A percentile compares a stretch with the other conserved stretches of the same genome.
Conservation (phyloP, 2,329 filamentous ascomycete genomes). For the Metarhizium brunneum region DNA sequence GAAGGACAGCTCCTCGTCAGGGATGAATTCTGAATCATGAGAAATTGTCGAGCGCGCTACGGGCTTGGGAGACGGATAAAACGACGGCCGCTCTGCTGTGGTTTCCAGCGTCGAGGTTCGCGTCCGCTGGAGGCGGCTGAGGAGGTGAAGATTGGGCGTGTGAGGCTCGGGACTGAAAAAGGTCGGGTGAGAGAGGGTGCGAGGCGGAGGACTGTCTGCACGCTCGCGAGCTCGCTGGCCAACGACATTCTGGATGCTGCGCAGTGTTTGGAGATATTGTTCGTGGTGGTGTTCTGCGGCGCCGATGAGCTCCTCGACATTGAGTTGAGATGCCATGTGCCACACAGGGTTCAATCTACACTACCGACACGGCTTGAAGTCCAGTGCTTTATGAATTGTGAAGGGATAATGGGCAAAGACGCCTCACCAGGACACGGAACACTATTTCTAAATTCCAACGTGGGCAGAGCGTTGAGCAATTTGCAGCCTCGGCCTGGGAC, state of each 20-base stretch:
- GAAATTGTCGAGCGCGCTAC: conserved; percentile 14
- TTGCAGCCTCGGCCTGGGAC: background rate
- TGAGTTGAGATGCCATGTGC: conserved; percentile 1
- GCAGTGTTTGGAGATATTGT: conserved; percentile 21
- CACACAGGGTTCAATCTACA: background rate
- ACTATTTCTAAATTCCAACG: background rate
- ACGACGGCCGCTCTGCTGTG: conserved; percentile 13
- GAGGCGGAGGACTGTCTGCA: conserved; percentile 17
- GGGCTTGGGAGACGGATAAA: conserved; percentile 14
- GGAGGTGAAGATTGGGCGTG: background rate
- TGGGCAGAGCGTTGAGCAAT: background rate
- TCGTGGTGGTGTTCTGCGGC: conserved; percentile 24
- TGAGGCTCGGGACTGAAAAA: conserved; percentile 10
- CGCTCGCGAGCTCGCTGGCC: conserved; percentile 11
- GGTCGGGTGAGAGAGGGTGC: conserved; percentile 12
- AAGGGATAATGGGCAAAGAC: background rate
- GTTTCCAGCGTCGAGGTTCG: conserved; percentile 22
- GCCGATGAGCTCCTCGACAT: conserved; percentile 23
- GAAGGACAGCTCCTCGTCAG: conserved; percentile 22
- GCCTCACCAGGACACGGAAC: too few species aligned
- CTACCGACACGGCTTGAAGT: background rate
- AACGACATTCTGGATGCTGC: conserved; percentile 18
- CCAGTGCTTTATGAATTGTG: background rate
- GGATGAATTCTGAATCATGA: conserved; percentile 11
- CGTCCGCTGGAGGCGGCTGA: conserved; percentile 8